phyloP scores from a whole-genome alignment of 2,329 filamentous ascomycete genomes.

The Fusarium clavum region DNA sequence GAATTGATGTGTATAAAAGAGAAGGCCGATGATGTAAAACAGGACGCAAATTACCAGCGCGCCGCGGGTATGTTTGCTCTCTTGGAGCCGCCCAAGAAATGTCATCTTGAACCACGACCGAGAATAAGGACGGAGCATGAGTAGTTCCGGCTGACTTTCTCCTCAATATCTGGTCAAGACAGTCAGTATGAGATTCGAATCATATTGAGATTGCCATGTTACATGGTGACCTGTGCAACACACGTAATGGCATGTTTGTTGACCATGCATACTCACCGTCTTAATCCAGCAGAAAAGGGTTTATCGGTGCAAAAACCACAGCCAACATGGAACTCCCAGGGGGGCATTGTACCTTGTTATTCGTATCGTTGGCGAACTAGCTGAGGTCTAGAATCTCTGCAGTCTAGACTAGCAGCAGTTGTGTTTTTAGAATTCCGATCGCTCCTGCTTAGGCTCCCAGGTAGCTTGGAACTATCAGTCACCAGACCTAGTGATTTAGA shows the following conservation, averaged over 20 bases:
- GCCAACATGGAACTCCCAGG: background rate
- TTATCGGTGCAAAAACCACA: background rate
- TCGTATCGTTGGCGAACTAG: background rate
- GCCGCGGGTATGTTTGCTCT: constrained; percentile 1
- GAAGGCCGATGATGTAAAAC: constrained; percentile 1
- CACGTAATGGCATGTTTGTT: background rate
- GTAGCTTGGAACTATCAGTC: too few relatives aligned
- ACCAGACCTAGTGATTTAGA: too few relatives aligned
- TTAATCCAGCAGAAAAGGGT: background rate
- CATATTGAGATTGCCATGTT: background rate
- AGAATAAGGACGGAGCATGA: background rate
- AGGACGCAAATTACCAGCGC: background rate
- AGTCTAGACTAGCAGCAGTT: background rate
- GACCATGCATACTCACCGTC: background rate
- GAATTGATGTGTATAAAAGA: background rate
- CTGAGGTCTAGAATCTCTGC: background rate
- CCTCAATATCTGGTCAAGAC: background rate
- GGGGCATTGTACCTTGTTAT: background rate
- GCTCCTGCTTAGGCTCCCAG: too few relatives aligned
- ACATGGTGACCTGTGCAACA: background rate
- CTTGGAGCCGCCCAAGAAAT: background rate
- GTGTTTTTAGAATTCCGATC: background rate
- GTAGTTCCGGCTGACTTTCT: background rate
- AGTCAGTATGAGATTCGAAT: background rate
- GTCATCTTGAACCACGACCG: background rate